These are phyloP conservation scores for Linum tenue DNA, from an alignment of 345 rosid genomes.

Conservation along the genomic window DNA sequence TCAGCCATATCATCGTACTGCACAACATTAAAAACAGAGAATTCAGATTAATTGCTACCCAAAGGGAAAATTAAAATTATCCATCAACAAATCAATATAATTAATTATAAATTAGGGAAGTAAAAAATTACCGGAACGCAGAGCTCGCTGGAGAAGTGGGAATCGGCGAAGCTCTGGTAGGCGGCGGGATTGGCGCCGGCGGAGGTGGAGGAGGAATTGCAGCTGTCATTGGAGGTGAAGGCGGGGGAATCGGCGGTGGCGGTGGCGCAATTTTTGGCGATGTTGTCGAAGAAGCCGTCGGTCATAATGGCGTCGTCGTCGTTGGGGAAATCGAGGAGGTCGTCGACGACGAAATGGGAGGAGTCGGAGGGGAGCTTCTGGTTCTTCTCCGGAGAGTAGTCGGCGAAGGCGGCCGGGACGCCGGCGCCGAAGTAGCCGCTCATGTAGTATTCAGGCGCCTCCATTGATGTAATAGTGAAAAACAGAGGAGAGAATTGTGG, in stretches of 20 bases:
- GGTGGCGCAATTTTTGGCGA: constrained; percentile 25
- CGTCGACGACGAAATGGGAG: constrained; percentile 41
- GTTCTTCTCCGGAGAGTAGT: constrained; percentile 33
- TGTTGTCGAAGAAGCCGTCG: constrained; percentile 32
- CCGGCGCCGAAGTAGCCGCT: constrained; percentile 23
- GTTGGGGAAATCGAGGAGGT: constrained; percentile 60
- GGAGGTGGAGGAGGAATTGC: constrained; percentile 42
- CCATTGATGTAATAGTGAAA: constrained; percentile 21
- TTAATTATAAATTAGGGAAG: neutral
- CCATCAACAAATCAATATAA: neutral
- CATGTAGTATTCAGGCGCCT: constrained; percentile 31
- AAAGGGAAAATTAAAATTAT: neutral
- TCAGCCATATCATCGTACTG: constrained; percentile 69
- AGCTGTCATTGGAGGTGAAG: constrained; percentile 24
- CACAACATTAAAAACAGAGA: neutral
- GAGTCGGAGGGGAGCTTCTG: constrained; percentile 27
- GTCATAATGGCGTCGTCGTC: constrained; percentile 31
- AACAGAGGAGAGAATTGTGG: neutral
- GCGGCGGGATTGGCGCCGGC: constrained; percentile 18
- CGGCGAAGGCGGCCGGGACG: constrained; percentile 1
- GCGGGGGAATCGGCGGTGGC: constrained; percentile 30
- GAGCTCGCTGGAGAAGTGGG: constrained; percentile 46
- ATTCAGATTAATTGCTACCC: neutral
- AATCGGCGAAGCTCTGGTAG: constrained; percentile 30
- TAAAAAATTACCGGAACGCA: constrained; percentile 49